Conservation (phyloP, 1,284 basidiomycete genomes). For the Paramarasmius palmivorus region DNA sequence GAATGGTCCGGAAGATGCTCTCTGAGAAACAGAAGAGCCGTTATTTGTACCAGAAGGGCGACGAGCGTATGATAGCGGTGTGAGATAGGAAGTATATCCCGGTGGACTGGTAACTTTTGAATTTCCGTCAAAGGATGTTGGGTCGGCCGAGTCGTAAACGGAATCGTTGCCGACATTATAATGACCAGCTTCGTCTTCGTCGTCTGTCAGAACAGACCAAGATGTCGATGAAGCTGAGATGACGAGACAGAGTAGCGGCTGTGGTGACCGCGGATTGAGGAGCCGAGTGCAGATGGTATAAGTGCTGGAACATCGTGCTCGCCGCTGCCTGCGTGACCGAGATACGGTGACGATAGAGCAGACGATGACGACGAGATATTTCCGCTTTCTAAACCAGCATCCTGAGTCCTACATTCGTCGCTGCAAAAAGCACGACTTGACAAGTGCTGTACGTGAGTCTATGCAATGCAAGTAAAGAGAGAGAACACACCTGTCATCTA, state of each 20-base stretch:
- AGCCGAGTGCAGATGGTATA: slow-evolving; percentile 56
- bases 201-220: slow-evolving; percentile 60
- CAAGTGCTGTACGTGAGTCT: slow-evolving; percentile 20
- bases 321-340: slow-evolving; percentile 48
- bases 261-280: slow-evolving; percentile 43
- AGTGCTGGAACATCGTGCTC: slow-evolving; percentile 55
- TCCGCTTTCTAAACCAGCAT: slow-evolving; percentile 37
- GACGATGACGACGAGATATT: slow-evolving; percentile 70
- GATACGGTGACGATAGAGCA: slow-evolving; percentile 64
- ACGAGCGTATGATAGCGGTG: slow-evolving; percentile 60
- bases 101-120: slow-evolving; percentile 38
- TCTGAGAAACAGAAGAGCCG: slow-evolving; percentile 55
- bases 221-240: slow-evolving; percentile 61
- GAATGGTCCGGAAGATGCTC: slow-evolving; percentile 36
- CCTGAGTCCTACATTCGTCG: slow-evolving; percentile 64
- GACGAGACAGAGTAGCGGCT: slow-evolving; percentile 52
- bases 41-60: slow-evolving; percentile 72
- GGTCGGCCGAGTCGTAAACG: slow-evolving; percentile 34
- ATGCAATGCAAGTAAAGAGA: slow-evolving; percentile 18
- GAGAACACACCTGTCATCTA: slow-evolving; percentile 56
- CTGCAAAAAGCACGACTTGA: slow-evolving; percentile 73
- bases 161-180: slow-evolving; percentile 39
- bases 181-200: slow-evolving; percentile 52
- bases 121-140: slow-evolving; percentile 32
- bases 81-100: slow-evolving; percentile 29